Evolutionary conservation across 225 moss, liverwort and hornwort genomes (phyloP).

Genomic region (Ulota crispa): DNA sequence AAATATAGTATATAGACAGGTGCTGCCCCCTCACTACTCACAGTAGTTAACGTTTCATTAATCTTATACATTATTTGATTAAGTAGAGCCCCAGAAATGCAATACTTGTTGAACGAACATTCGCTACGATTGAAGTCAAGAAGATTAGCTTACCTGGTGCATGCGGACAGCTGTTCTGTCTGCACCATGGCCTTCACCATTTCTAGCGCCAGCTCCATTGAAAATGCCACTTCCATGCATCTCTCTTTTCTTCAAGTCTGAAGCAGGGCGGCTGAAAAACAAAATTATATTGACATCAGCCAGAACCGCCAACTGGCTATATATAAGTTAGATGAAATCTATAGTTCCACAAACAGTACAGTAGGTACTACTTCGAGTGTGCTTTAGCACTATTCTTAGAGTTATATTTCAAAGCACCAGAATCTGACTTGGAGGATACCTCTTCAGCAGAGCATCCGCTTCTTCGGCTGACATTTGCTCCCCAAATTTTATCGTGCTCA

Average conservation of each 20-base stretch:
- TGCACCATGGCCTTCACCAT: constrained; percentile 52
- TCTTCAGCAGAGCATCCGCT: constrained; percentile 82
- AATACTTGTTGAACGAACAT: background rate
- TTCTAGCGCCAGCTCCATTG: constrained; percentile 46
- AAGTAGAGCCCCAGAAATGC: background rate
- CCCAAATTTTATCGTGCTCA: constrained; percentile 87
- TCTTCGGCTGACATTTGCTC: constrained; percentile 92
- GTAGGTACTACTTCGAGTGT: background rate
- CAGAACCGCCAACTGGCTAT: background rate
- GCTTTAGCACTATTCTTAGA: background rate
- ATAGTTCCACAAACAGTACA: background rate
- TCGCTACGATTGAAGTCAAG: background rate
- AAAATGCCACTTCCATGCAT: constrained; percentile 97
- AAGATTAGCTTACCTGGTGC: constrained; percentile 53
- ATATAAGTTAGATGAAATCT: background rate
- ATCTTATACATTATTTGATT: background rate
- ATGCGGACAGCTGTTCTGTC: constrained; percentile 87
- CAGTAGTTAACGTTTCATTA: background rate
- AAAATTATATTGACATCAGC: constrained; percentile 18
- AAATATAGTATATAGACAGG: background rate
- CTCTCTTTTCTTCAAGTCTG: constrained; percentile 84
- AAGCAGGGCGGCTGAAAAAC: constrained; percentile 50
- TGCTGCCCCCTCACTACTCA: background rate
- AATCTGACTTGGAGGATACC: constrained; percentile 43
- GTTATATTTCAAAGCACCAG: background rate